These are phyloP conservation scores for Mycena kentingensis DNA, from an alignment of 768 basidiomycete species.

Conservation along the genomic window DNA sequence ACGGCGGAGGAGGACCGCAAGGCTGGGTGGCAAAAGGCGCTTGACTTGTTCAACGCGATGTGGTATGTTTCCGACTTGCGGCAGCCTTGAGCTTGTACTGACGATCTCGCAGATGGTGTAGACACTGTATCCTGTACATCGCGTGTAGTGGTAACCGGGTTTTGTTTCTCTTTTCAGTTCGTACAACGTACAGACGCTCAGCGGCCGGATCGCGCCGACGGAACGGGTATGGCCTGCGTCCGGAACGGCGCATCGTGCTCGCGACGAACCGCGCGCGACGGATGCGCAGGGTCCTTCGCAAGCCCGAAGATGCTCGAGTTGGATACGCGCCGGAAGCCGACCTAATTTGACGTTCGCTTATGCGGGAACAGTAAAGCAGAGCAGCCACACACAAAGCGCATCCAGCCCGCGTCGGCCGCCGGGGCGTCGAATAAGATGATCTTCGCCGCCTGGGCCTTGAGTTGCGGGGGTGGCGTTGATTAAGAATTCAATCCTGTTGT, in stretches of 20 bases:
- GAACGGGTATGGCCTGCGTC: neutral
- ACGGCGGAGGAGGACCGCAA: slow-evolving; percentile 23
- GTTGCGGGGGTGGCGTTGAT: no score
- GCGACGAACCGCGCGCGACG: slow-evolving; percentile 2
- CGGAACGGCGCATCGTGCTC: slow-evolving; percentile 1
- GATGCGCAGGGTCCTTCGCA: neutral
- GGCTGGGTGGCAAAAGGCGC: slow-evolving; percentile 19
- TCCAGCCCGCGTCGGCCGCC: no score
- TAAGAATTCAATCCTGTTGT: no score
- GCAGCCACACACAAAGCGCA: no score
- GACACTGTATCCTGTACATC: no score
- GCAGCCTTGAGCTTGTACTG: neutral
- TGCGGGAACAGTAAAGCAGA: neutral
- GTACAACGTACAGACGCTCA: no score
- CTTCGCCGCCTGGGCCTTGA: no score
- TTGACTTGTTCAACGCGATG: slow-evolving; percentile 12
- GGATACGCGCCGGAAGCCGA: slow-evolving; percentile 14
- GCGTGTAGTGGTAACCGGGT: no score
- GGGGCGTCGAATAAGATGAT: no score
- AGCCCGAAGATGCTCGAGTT: slow-evolving; percentile 8
- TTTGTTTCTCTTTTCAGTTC: no score
- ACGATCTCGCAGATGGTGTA: neutral
- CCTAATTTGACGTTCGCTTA: neutral
- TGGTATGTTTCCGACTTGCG: neutral
- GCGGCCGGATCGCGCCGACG: neutral